These are phyloP conservation scores for Neurospora sublineolata DNA, from an alignment of 495 filamentous ascomycete species.

Conservation along the genomic window DNA sequence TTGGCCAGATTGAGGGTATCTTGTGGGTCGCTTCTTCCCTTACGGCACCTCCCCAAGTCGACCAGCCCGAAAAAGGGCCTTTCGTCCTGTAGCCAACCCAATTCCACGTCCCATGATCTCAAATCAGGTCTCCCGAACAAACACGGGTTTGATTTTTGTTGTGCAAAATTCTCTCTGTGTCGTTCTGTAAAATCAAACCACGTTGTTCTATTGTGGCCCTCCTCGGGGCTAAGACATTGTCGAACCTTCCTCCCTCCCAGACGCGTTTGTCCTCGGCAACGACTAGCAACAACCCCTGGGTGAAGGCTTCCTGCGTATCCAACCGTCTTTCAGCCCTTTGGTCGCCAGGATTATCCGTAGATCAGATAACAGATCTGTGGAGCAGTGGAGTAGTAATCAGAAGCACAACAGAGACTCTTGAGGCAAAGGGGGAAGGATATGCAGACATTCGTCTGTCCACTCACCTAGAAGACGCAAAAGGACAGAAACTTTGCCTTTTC, in stretches of 20 bases:
- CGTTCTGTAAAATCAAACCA: not conserved
- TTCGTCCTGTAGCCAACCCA: not conserved
- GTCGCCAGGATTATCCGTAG: conserved; percentile 1
- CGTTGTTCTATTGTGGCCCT: not conserved
- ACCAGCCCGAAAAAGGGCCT: not conserved
- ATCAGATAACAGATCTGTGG: conserved; percentile 15
- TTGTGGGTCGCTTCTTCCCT: conserved; percentile 6
- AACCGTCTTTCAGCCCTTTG: not conserved
- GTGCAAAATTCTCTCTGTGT: not conserved
- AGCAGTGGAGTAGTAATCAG: conserved; percentile 1
- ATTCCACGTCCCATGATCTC: not conserved
- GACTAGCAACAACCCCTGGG: not conserved
- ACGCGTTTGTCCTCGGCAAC: not conserved
- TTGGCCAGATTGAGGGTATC: conserved; percentile 3
- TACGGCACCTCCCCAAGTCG: not conserved
- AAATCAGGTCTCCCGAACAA: not conserved
- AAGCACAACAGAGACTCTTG: not conserved
- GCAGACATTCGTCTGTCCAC: not conserved
- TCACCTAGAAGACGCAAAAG: not conserved
- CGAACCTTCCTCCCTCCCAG: not conserved
- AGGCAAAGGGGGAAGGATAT: not conserved
- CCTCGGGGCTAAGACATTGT: not conserved
- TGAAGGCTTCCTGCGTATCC: not conserved
- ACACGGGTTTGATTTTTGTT: not conserved
- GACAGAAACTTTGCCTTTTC: not conserved